Base-by-base conservation (phyloP, 1,284 basidiomycete species). In the Porogramme epimiltina region DNA sequence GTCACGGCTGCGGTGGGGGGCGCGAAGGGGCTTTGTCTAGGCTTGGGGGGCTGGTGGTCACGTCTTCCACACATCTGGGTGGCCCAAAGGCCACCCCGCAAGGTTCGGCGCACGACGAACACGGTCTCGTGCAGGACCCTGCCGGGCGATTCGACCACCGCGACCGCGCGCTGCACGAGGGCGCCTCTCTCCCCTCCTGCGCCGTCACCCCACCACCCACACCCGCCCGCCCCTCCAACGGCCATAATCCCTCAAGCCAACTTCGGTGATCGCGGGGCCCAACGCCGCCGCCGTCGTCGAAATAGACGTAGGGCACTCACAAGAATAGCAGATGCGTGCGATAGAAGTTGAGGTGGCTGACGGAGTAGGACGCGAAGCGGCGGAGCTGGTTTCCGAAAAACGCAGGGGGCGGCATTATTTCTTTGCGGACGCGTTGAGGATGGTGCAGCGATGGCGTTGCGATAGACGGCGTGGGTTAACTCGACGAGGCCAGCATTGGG, bases 331-430 rank as follows among this genome's bases (percentile, higher is more conserved):
- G 66, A 61, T 88, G 86, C 40, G 85, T 64, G 13, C 87, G 78
- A 61, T 81, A 89, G 64, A 89, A 89, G 66, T 89, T 89, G 65
- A 89, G 82, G 59, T 84, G 74, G 51, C 68, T 66, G 50, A 62
- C 62, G 39, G 79, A 37, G 45, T 66, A 68, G 25, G 42, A 42
- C 47, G 39, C 34, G 49, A 52, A 22, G 37, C 39, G 26, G 25
- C 23, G 40, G 39, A 56, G 23, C 47, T 39, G 45, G n/a, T 23
- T 19, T 42, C 39, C 24, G 28, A 49, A 41, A 33, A 49, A 46
- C 13, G 53, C 43, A 36, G 48, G 57, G 23, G 39, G 44, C 18
- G 54, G 51, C 40, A 58, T 33, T 9, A 8, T 31, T 31, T 8
- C 9, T 31, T 31, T 31, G 28, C 8, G 28, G 28, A 31, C 15